phyloP scores from a whole-genome alignment of 345 rosid genomes.

The Passiflora organensis region DNA sequence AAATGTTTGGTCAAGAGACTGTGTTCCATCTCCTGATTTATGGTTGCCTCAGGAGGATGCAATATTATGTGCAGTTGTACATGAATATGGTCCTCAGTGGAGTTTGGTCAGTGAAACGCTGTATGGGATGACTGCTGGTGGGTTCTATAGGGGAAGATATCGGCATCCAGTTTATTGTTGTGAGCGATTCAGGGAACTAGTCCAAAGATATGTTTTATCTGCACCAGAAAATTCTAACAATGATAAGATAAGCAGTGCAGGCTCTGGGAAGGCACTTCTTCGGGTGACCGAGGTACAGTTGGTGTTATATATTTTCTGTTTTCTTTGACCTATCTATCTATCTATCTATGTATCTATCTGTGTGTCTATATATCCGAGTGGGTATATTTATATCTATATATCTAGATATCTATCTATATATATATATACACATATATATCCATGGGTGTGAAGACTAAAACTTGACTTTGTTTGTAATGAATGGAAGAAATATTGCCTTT shows the following conservation, averaged over 20 bases:
- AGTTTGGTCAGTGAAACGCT: conserved; percentile 72
- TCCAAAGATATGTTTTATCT: conserved; percentile 69
- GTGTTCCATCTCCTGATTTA: conserved; percentile 83
- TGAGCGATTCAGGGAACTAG: conserved; percentile 87
- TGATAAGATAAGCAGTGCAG: conserved; percentile 56
- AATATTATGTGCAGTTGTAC: conserved; percentile 91
- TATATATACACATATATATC: too few species aligned
- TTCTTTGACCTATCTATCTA: too few species aligned
- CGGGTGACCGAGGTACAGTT: conserved; percentile 99
- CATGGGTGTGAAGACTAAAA: too few species aligned
- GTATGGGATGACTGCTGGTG: conserved; percentile 94
- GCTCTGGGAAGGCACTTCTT: conserved; percentile 87
- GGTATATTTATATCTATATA: too few species aligned
- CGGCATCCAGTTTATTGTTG: conserved; percentile 93
- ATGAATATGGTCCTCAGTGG: conserved; percentile 96
- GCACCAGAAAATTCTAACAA: conserved; percentile 52
- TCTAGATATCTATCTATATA: too few species aligned
- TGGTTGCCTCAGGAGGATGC: conserved; percentile 99
- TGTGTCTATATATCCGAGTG: too few species aligned
- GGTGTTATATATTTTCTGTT: too few species aligned
- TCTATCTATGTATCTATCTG: too few species aligned
- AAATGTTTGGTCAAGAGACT: conserved; percentile 87
- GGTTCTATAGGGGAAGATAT: conserved; percentile 82
- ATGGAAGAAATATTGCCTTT: too few species aligned
- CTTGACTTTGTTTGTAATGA: too few species aligned